Conservation (phyloP, 2,329 filamentous ascomycete species). For the Botryotinia globosa region DNA sequence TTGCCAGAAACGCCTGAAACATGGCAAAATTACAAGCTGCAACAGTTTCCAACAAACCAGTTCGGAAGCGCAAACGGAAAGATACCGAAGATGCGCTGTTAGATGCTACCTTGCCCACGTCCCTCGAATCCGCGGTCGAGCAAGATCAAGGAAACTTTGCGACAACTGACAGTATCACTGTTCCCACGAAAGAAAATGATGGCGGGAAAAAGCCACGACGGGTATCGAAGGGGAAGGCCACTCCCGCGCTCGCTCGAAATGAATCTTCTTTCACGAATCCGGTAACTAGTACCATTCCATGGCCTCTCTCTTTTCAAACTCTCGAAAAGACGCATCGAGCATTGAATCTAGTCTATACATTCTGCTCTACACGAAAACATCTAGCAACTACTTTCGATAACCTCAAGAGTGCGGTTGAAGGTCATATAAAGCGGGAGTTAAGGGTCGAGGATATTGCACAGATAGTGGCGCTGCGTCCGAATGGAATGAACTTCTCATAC, state of each 20-base stretch:
- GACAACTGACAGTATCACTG: conserved; percentile 40
- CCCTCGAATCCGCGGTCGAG: not conserved
- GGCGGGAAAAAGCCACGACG: conserved; percentile 48
- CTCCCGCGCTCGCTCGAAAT: conserved; percentile 29
- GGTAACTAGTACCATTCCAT: conserved; percentile 42
- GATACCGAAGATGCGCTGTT: conserved; percentile 30
- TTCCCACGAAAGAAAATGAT: conserved; percentile 57
- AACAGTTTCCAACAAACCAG: conserved; percentile 44
- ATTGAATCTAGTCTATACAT: conserved; percentile 89
- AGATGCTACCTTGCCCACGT: conserved; percentile 10
- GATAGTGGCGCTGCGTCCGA: conserved; percentile 74
- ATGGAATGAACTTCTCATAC: conserved; percentile 78
- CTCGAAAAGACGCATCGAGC: conserved; percentile 78
- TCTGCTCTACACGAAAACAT: conserved; percentile 90
- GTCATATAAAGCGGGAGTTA: conserved; percentile 70
- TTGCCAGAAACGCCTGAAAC: not conserved
- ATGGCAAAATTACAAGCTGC: conserved; percentile 45
- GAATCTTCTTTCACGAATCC: conserved; percentile 30
- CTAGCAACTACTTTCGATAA: conserved; percentile 89
- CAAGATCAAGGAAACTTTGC: conserved; percentile 9
- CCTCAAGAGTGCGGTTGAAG: conserved; percentile 79
- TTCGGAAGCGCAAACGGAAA: conserved; percentile 43
- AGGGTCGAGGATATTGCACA: conserved; percentile 76
- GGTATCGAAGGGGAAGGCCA: conserved; percentile 40
- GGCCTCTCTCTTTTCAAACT: conserved; percentile 72